phyloP scores from a whole-genome alignment of 805 yeast species.

The Monosporozyma servazzii region DNA sequence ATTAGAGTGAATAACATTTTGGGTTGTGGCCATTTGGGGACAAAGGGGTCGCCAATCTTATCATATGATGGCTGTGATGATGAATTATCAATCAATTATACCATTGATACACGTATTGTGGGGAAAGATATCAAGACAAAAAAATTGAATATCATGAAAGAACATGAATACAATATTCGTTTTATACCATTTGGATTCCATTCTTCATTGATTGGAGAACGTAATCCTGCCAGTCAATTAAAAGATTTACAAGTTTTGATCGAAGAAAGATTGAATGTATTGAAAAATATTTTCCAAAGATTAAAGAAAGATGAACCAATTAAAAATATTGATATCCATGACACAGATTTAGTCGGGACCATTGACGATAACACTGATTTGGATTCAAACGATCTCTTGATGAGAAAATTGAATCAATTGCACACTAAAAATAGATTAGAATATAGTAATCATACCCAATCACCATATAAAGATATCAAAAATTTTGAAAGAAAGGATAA shows the following conservation, averaged over 20 bases:
- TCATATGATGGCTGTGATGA: conserved; percentile 37
- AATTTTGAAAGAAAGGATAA: not conserved
- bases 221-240: conserved; percentile 8
- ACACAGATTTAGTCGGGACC: conserved; percentile 24
- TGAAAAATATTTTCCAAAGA: conserved; percentile 9
- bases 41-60: conserved; percentile 44
- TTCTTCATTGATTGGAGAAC: conserved; percentile 8
- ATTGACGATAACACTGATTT: conserved; percentile 14
- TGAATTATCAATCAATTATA: conserved; percentile 37
- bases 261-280: conserved; percentile 10
- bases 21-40: conserved; percentile 46
- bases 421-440: not conserved
- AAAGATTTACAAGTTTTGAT: conserved; percentile 8
- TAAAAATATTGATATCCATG: conserved; percentile 15
- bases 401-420: conserved; percentile 22
- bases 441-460: not conserved
- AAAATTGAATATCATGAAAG: conserved; percentile 15
- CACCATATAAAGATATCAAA: conserved; percentile 5
- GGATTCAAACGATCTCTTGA: conserved; percentile 17
- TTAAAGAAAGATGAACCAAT: conserved; percentile 10
- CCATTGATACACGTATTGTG: conserved; percentile 45
- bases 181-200: conserved; percentile 24
- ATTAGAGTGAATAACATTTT: conserved; percentile 32
- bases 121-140: conserved; percentile 32
- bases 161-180: conserved; percentile 17